phyloP scores from a whole-genome alignment of 805 yeast species.

The Schwanniomyces yamadae region DNA sequence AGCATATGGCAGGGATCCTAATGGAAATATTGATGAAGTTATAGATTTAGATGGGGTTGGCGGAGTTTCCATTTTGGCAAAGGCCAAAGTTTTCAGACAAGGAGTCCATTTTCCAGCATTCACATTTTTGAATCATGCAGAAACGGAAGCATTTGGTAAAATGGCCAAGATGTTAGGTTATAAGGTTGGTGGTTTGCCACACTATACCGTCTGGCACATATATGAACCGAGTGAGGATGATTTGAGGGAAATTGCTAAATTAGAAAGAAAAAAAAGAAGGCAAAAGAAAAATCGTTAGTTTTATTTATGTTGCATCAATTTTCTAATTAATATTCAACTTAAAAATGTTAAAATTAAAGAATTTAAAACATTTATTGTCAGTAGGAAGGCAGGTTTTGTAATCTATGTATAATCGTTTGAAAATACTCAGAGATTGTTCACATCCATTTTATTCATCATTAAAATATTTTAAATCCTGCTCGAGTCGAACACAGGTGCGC shows the following conservation, averaged over 20 bases:
- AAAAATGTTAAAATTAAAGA: constrained; percentile 6
- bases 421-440: constrained; percentile 50
- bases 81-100: constrained; percentile 69
- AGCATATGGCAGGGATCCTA: constrained; percentile 63
- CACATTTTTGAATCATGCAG: constrained; percentile 81
- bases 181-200: constrained; percentile 84
- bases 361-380: constrained; percentile 28
- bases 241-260: constrained; percentile 61
- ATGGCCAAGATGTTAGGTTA: constrained; percentile 78
- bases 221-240: constrained; percentile 89
- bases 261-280: constrained; percentile 66
- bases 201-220: constrained; percentile 88
- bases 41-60: constrained; percentile 82
- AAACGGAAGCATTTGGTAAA: constrained; percentile 85
- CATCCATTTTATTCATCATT: constrained; percentile 48
- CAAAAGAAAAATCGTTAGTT: constrained; percentile 10
- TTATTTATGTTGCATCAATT: background rate
- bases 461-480: constrained; percentile 15
- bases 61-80: constrained; percentile 78
- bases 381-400: constrained; percentile 53
- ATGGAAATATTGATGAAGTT: constrained; percentile 62
- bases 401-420: constrained; percentile 42
- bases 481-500: constrained; percentile 19
- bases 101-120: constrained; percentile 87
- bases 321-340: background rate